Base-by-base conservation (phyloP, 2,329 filamentous ascomycete genomes). In the Talaromyces funiculosus region DNA sequence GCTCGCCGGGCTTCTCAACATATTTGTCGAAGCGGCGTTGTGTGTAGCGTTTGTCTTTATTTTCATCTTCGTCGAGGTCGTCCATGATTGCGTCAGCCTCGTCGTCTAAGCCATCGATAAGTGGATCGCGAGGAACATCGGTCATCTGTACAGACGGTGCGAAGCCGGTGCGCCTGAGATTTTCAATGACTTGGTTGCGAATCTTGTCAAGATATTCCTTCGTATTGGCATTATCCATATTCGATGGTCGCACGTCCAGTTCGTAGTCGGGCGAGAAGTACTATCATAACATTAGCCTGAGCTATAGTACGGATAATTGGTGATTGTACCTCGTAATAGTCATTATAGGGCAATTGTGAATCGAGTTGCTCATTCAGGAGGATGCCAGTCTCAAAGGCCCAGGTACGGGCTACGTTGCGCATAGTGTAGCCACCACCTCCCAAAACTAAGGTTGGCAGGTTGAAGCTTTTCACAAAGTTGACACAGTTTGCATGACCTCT, bases 261-360 rank as follows among this genome's bases (percentile, higher is more conserved):
- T 89, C 85, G 69, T 87, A 89, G 68, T 89, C 86, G 2, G 86
- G 86, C 5, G 82, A 85, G 69, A 88, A 89, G 69, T 89, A 89
- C 80, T 84, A 63, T 26, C 40, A 22, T n/a, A 6, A 42, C 3
- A n/a, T 53, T 35, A 53, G 51, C 20, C 24, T 24, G 31, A 18
- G 31, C 6, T 16, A 33, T 7, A 3, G 5, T 20, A n/a, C 14
- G n/a, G 18, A 14, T 3, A 12, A 18, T 2, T 3, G 26, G 35
- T 33, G 45, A 24, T 64, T 75, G 68, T 71, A 83, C 82, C 72
- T 88, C 86, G 70, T 97, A 97, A 75, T 97, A 97, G 78, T 97
- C 93, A 65, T 96, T 97, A 75, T 92, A 97, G 0, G 93, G 93
- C 42, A 97, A 81, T n/a, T 90, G 87, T 4, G 88, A 83, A 10